Evolutionary conservation across 495 filamentous ascomycete genomes (phyloP).

Genomic region (Halenospora varia): DNA sequence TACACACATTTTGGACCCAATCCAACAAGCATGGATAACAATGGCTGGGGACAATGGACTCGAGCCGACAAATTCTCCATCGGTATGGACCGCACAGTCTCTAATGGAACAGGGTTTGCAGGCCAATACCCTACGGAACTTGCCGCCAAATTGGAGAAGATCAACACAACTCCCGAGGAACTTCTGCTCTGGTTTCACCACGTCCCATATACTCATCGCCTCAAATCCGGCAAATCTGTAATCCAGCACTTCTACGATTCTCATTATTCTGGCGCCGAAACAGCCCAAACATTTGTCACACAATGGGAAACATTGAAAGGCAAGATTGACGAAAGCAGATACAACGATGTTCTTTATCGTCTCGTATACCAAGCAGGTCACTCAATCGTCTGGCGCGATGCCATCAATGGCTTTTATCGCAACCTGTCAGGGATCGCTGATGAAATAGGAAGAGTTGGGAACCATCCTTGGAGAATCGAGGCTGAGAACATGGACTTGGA

Average conservation of each 20-base stretch:
- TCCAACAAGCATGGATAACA: constrained; percentile 61
- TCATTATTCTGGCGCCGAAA: constrained; percentile 58
- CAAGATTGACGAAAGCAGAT: constrained; percentile 58
- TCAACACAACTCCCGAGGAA: constrained; percentile 64
- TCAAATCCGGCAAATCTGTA: constrained; percentile 63
- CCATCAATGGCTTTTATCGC: constrained; percentile 56
- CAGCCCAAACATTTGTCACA: constrained; percentile 51
- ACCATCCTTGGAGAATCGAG: constrained; percentile 60
- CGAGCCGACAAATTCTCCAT: constrained; percentile 54
- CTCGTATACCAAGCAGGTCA: constrained; percentile 65
- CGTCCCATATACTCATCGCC: constrained; percentile 60
- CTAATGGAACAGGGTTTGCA: constrained; percentile 59
- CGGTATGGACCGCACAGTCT: constrained; percentile 69
- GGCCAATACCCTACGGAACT: constrained; percentile 64
- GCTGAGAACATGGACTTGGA: constrained; percentile 57
- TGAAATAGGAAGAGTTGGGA: constrained; percentile 44
- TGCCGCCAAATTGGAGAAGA: constrained; percentile 50
- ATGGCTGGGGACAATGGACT: constrained; percentile 72
- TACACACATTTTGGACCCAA: constrained; percentile 65
- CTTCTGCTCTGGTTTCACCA: constrained; percentile 75
- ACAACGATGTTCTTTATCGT: constrained; percentile 50
- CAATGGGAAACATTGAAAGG: constrained; percentile 52
- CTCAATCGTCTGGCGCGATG: constrained; percentile 65
- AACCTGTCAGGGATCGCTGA: constrained; percentile 58
- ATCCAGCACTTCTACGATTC: constrained; percentile 77